Conservation (phyloP, 2,329 filamentous ascomycete species). For the Zelopaecilomyces penicillatus region DNA sequence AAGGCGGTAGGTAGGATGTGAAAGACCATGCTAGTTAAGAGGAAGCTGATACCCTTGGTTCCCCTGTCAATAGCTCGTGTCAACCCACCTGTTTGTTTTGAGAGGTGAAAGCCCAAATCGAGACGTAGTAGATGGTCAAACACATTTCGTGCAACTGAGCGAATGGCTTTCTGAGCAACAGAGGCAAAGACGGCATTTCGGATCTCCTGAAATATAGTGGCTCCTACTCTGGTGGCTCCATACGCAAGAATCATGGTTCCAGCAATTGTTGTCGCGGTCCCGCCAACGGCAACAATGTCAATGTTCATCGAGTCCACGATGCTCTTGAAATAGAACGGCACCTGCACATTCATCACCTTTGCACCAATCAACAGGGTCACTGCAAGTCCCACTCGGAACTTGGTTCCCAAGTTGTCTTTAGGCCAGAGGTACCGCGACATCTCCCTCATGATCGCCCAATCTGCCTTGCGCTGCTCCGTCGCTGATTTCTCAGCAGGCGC, state of each 20-base stretch:
- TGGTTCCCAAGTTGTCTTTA: conserved; percentile 64
- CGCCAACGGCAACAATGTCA: conserved; percentile 78
- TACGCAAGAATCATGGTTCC: conserved; percentile 92
- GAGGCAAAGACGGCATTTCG: conserved; percentile 95
- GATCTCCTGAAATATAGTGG: conserved; percentile 84
- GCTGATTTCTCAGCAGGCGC: conserved; percentile 40
- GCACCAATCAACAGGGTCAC: conserved; percentile 76
- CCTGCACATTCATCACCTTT: conserved; percentile 94
- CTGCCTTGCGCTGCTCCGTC: conserved; percentile 87
- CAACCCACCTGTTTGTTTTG: conserved; percentile 87
- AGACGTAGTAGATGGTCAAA: conserved; percentile 83
- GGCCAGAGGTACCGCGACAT: conserved; percentile 97
- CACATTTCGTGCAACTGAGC: conserved; percentile 82
- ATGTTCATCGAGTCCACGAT: conserved; percentile 98
- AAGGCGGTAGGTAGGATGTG: conserved; percentile 89
- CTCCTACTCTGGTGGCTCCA: conserved; percentile 77
- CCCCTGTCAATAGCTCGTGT: conserved; percentile 92
- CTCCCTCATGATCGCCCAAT: conserved; percentile 98
- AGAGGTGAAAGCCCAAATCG: conserved; percentile 88
- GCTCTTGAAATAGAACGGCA: conserved; percentile 97
- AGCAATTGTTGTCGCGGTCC: conserved; percentile 79
- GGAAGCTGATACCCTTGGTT: conserved; percentile 96
- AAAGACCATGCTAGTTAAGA: conserved; percentile 97
- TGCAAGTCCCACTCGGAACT: conserved; percentile 78
- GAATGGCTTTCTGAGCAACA: conserved; percentile 93